Base-by-base conservation (phyloP, 2,329 filamentous ascomycete species). In the Botrytis paeoniae region DNA sequence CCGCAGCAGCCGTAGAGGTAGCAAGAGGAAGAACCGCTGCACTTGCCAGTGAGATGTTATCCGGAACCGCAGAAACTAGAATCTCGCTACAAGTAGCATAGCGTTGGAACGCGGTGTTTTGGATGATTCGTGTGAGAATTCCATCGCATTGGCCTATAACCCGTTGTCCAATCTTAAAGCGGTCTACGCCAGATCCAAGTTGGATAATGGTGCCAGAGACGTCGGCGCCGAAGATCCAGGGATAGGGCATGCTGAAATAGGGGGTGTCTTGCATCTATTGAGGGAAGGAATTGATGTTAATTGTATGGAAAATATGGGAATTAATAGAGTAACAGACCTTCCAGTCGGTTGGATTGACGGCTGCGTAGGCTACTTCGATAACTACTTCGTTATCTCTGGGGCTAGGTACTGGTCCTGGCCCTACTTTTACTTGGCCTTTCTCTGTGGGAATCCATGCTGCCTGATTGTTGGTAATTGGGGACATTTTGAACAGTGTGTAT, bases 161-260 rank as follows among this genome's bases (percentile, higher is more conserved):
- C 22, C 79, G 74, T 57, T 80, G 77, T 9, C 79, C 79, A 22
- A 76, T 61, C 39, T 83, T 82, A 74, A 87, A 82, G 16, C 84
- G 81, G 10, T 81, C 82, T 8, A 86, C 85, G 12, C 79, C 80
- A n/a, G 82, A 79, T 4, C 85, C 85, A 10, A 86, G 60, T 74
- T 85, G 70, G 9, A 76, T 69, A 29, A 81, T 72, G 12, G 75
- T 77, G 16, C 80, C 79, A 3, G 79, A 75, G 37, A 79, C 74
- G 60, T 80, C 79, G 9, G 60, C 66, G 3, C 80, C 80, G 5
- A 79, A 72, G 37, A 80, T 79, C 29, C 45, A 73, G 4, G 78
- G 76, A 63, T 78, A 77, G 35, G 43, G 22, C 20, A 76, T 14
- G 16, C 65, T n/a, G 3, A 74, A 60, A 37, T 72, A 74, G 14